Percentiles rank a stretch among this genome's conserved stretches.
These are phyloP conservation scores for Jackrogersella multiformis DNA, from an alignment of 495 filamentous ascomycete species.

Conservation along the genomic window DNA sequence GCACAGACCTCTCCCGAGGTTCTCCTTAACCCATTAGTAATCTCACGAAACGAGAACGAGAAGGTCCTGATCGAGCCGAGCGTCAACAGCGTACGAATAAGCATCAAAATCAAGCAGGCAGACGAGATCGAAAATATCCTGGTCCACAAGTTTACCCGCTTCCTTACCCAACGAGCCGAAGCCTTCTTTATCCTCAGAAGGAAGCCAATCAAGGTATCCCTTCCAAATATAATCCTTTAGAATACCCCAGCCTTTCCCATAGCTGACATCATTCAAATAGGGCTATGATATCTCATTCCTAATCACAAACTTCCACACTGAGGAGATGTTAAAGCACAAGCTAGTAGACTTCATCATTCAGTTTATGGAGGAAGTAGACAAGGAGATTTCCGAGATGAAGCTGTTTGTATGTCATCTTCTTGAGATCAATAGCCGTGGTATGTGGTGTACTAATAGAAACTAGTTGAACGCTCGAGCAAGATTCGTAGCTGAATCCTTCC, in stretches of 20 bases:
- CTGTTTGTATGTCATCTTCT: constrained; percentile 83
- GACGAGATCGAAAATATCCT: constrained; percentile 98
- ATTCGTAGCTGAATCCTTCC: constrained; percentile 97
- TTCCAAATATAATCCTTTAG: not conserved
- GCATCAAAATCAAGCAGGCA: constrained; percentile 98
- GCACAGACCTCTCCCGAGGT: constrained; percentile 91
- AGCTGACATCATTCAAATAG: constrained; percentile 54
- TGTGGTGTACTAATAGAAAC: constrained; percentile 38
- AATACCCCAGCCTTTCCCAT: not conserved
- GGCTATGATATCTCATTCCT: constrained; percentile 99
- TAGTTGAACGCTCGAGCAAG: constrained; percentile 96
- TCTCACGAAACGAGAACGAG: constrained; percentile 95
- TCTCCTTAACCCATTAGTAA: constrained; percentile 86
- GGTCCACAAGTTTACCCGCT: constrained; percentile 97
- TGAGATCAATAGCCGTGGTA: not conserved
- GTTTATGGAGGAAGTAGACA: constrained; percentile 99
- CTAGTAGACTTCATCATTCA: constrained; percentile 98
- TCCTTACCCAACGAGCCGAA: constrained; percentile 94
- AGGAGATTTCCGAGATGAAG: constrained; percentile 99
- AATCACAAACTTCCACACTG: constrained; percentile 97
- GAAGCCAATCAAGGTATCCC: constrained; percentile 88
- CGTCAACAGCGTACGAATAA: constrained; percentile 93
- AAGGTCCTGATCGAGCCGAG: constrained; percentile 91
- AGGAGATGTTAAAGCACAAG: constrained; percentile 98
- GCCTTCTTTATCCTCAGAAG: constrained; percentile 96